Percentiles rank a stretch among this genome's conserved stretches.
phyloP scores from a whole-genome alignment of 176 grass and related monocot species.

The Oryza meridionalis region DNA sequence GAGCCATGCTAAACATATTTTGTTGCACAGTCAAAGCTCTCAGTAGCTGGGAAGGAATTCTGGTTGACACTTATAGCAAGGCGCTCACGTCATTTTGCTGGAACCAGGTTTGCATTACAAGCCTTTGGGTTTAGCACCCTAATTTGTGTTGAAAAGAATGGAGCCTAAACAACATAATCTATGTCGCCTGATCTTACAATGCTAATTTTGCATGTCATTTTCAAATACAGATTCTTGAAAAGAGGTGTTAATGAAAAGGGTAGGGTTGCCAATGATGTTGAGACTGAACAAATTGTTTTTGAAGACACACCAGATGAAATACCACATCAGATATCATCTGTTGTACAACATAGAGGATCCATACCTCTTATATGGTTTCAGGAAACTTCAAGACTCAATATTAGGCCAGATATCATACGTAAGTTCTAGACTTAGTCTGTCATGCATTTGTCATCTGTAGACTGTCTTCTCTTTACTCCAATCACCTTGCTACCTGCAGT shows the following conservation, averaged over 20 bases:
- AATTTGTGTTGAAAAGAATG: not conserved
- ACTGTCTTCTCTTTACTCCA: slow-evolving; percentile 28
- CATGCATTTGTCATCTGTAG: slow-evolving; percentile 8
- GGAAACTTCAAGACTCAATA: slow-evolving; percentile 95
- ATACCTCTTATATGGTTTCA: slow-evolving; percentile 99
- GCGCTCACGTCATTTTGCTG: slow-evolving; percentile 98
- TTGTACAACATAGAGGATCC: slow-evolving; percentile 93
- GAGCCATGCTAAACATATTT: slow-evolving; percentile 37
- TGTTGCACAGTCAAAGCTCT: slow-evolving; percentile 67
- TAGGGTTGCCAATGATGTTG: slow-evolving; percentile 98
- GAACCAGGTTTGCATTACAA: slow-evolving; percentile 77
- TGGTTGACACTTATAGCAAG: slow-evolving; percentile 95
- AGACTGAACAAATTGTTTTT: slow-evolving; percentile 97
- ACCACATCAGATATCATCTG: slow-evolving; percentile 76
- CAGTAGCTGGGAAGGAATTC: slow-evolving; percentile 80
- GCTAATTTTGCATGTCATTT: slow-evolving; percentile 25
- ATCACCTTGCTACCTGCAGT: slow-evolving; percentile 56
- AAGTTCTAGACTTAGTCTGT: slow-evolving; percentile 45
- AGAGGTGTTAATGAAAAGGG: slow-evolving; percentile 97
- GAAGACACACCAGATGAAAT: slow-evolving; percentile 67
- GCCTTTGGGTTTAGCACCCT: slow-evolving; percentile 31
- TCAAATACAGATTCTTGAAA: slow-evolving; percentile 78
- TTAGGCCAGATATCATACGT: slow-evolving; percentile 96
- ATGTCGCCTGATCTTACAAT: not conserved
- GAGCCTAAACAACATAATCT: slow-evolving; percentile 2